phyloP scores from a whole-genome alignment of 2,329 filamentous ascomycete genomes.

The Boeremia lycopersici region DNA sequence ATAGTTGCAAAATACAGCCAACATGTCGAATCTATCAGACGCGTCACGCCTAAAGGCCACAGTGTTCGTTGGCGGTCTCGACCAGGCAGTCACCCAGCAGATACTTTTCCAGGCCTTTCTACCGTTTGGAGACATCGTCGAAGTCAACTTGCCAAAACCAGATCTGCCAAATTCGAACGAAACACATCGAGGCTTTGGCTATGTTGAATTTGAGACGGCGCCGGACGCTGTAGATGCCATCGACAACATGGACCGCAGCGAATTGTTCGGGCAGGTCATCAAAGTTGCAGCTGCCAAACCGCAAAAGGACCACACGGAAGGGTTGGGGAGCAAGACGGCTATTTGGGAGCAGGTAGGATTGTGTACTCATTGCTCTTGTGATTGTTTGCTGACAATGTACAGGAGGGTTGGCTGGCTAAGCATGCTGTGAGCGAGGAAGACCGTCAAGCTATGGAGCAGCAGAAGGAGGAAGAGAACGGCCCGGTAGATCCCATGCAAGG shows the following conservation, averaged over 20 bases:
- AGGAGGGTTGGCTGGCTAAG: conserved; percentile 94
- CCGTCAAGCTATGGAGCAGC: conserved; percentile 63
- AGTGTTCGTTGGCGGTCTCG: conserved; percentile 88
- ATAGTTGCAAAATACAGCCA: neutral
- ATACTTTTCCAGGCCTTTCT: conserved; percentile 90
- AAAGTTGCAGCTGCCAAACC: conserved; percentile 92
- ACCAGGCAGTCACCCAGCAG: conserved; percentile 74
- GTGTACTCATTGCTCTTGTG: neutral
- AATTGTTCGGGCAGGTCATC: conserved; percentile 89
- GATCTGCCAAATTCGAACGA: conserved; percentile 80
- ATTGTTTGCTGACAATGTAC: conserved; percentile 20
- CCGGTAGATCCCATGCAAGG: conserved; percentile 93
- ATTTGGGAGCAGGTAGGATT: conserved; percentile 90
- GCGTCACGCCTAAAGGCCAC: conserved; percentile 85
- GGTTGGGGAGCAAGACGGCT: conserved; percentile 89
- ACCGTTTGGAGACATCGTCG: conserved; percentile 93
- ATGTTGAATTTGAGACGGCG: conserved; percentile 88
- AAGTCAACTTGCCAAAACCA: conserved; percentile 87
- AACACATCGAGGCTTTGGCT: conserved; percentile 89
- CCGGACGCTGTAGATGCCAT: conserved; percentile 93
- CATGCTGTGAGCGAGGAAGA: conserved; percentile 86
- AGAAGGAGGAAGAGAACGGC: conserved; percentile 57
- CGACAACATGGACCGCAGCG: conserved; percentile 98
- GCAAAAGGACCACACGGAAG: conserved; percentile 85
- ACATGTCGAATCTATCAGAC: conserved; percentile 71